phyloP scores from a whole-genome alignment of 2,329 filamentous ascomycete genomes.

The Alternaria infectoria region DNA sequence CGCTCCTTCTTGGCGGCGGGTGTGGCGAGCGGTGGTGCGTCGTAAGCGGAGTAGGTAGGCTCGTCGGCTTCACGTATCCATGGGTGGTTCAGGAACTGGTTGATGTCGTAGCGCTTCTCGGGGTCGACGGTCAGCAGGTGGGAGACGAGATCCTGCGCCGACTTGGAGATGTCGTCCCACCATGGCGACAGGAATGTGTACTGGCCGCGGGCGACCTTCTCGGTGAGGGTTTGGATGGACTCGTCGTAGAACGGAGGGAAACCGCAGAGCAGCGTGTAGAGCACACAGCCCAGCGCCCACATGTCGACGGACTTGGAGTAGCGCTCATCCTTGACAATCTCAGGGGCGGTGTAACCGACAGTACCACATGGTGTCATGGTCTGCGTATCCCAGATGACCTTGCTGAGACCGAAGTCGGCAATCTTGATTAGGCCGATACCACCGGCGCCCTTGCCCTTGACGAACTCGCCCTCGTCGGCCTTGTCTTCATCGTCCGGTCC shows the following conservation, averaged over 20 bases:
- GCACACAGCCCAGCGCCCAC: constrained; percentile 96
- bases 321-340: constrained; percentile 98
- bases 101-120: constrained; percentile 91
- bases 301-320: constrained; percentile 99
- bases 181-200: constrained; percentile 98
- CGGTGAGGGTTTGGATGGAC: constrained; percentile 93
- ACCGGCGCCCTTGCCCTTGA: constrained; percentile 79
- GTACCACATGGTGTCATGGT: constrained; percentile 99
- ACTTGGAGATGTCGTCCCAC: constrained; percentile 98
- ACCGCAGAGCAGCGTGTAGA: constrained; percentile 95
- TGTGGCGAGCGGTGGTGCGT: constrained; percentile 75
- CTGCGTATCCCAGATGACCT: constrained; percentile 97
- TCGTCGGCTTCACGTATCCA: constrained; percentile 82
- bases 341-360: constrained; percentile 95
- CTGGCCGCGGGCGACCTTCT: constrained; percentile 95
- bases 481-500: constrained; percentile 95
- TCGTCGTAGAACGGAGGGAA: constrained; percentile 99
- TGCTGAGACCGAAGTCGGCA: constrained; percentile 95
- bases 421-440: constrained; percentile 97
- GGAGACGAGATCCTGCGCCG: constrained; percentile 90
- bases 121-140: constrained; percentile 95
- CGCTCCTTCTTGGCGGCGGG: constrained; percentile 66
- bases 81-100: constrained; percentile 90
- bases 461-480: constrained; percentile 92
- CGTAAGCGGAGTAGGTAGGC: constrained; percentile 68